phyloP scores from a whole-genome alignment of 192 early-diverging fungal species.

The Coemansia sp. region DNA sequence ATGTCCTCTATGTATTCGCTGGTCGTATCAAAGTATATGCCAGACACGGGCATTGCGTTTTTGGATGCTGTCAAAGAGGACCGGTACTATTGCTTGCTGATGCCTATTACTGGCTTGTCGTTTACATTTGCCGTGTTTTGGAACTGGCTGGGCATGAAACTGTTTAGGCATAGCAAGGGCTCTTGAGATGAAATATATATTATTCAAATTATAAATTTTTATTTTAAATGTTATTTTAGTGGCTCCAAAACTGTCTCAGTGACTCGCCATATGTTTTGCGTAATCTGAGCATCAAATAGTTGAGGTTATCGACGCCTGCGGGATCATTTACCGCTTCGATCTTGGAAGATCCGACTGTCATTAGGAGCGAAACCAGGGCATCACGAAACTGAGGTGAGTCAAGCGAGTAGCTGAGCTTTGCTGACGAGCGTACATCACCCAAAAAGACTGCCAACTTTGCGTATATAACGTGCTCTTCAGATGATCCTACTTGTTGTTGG shows the following conservation, averaged over 20 bases:
- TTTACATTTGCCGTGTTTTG: conserved; percentile 75
- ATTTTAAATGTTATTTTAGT: too few species aligned
- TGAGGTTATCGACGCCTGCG: conserved; percentile 29
- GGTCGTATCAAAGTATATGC: conserved; percentile 68
- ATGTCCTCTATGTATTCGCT: conserved; percentile 63
- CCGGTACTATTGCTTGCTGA: conserved; percentile 78
- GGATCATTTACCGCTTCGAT: conserved; percentile 29
- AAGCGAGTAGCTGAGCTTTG: conserved; percentile 19
- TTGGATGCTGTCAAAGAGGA: conserved; percentile 74
- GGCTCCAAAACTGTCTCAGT: conserved; percentile 18
- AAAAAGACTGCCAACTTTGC: conserved; percentile 35
- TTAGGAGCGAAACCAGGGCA: conserved; percentile 30
- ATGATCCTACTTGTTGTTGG: conserved; percentile 12
- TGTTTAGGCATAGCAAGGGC: conserved; percentile 75
- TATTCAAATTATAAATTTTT: background rate
- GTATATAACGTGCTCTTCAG: conserved; percentile 36
- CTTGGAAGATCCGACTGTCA: conserved; percentile 16
- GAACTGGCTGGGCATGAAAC: conserved; percentile 97
- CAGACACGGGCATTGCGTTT: conserved; percentile 64
- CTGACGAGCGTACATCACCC: conserved; percentile 28
- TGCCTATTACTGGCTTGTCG: conserved; percentile 77
- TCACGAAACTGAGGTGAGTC: conserved; percentile 32
- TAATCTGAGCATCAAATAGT: conserved; percentile 32
- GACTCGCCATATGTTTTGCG: conserved; percentile 30
- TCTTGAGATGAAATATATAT: conserved; percentile 19